A percentile compares a stretch with the other conserved stretches of the same genome.
Conservation (phyloP, 225 moss, liverwort and hornwort species). For the Bryoerythrophyllum caledonicum region DNA sequence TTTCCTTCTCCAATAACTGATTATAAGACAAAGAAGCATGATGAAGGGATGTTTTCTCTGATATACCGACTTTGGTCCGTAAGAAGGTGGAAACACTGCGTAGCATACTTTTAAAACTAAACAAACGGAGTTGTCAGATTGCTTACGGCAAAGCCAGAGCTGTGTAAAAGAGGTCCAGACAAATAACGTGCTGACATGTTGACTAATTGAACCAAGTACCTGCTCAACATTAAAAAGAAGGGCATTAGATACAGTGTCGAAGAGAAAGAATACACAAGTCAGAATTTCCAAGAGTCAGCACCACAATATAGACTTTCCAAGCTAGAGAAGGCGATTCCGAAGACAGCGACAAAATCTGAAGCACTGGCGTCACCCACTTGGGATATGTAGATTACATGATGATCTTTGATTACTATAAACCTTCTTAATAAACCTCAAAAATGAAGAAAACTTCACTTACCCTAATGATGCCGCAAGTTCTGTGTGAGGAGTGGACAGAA, state of each 20-base stretch:
- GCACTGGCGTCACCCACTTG: background rate
- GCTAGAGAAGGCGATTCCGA: background rate
- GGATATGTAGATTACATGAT: background rate
- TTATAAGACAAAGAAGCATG: slow-evolving; percentile 12
- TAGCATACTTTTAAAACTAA: too few species aligned
- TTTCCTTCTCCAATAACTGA: background rate
- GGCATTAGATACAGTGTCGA: background rate
- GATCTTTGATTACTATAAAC: background rate
- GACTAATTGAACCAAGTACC: slow-evolving; percentile 91
- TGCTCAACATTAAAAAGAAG: slow-evolving; percentile 34
- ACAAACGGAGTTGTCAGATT: background rate
- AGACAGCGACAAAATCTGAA: background rate
- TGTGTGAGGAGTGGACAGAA: slow-evolving; percentile 59
- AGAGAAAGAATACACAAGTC: background rate
- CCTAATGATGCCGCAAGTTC: slow-evolving; percentile 97
- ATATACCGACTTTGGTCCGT: too few species aligned
- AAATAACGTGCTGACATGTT: slow-evolving; percentile 89
- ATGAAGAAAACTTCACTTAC: slow-evolving; percentile 39
- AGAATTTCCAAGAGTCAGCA: background rate
- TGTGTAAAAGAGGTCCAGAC: slow-evolving; percentile 89
- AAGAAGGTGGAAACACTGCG: background rate
- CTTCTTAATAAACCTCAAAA: slow-evolving; percentile 1
- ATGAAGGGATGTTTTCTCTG: background rate
- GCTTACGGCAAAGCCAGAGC: slow-evolving; percentile 96
- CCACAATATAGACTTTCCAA: background rate